Conservation (phyloP, 116 monocot species). For the Dioscorea cayenensis region DNA sequence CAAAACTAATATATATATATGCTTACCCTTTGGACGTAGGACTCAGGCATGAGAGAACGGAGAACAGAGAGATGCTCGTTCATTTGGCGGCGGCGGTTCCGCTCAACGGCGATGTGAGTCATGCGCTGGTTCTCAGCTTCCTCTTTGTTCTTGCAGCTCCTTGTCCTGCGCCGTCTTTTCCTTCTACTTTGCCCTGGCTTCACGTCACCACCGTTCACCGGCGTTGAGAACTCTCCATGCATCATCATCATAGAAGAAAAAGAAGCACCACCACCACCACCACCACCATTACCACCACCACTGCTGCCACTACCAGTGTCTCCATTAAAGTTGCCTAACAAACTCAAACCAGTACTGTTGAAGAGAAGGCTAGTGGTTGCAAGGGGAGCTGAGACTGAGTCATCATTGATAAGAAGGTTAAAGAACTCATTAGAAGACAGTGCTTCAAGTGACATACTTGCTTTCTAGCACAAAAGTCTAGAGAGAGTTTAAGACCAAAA, state of each 20-base stretch:
- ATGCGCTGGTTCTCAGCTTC: slow-evolving; percentile 78
- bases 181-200: slow-evolving; percentile 15
- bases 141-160: slow-evolving; percentile 67
- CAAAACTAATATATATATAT: too few relatives aligned
- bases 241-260: not conserved
- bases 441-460: slow-evolving; percentile 52
- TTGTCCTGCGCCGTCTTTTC: slow-evolving; percentile 48
- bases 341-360: slow-evolving; percentile 1
- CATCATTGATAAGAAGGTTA: slow-evolving; percentile 44
- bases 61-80: slow-evolving; percentile 80
- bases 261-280: not conserved
- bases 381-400: slow-evolving; percentile 39
- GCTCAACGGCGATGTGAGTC: slow-evolving; percentile 88
- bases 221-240: not conserved
- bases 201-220: not conserved
- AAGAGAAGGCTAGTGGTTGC: slow-evolving; percentile 10
- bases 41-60: slow-evolving; percentile 73
- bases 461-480: not conserved
- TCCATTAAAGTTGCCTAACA: not conserved
- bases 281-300: too few relatives aligned
- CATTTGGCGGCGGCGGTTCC: slow-evolving; percentile 81
- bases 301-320: not conserved
- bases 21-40: slow-evolving; percentile 64
- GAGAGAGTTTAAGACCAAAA: slow-evolving; percentile 31
- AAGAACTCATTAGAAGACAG: slow-evolving; percentile 37